These are phyloP conservation scores for Candida rishiriensis DNA, from an alignment of 805 yeast species.

Conservation along the genomic window DNA sequence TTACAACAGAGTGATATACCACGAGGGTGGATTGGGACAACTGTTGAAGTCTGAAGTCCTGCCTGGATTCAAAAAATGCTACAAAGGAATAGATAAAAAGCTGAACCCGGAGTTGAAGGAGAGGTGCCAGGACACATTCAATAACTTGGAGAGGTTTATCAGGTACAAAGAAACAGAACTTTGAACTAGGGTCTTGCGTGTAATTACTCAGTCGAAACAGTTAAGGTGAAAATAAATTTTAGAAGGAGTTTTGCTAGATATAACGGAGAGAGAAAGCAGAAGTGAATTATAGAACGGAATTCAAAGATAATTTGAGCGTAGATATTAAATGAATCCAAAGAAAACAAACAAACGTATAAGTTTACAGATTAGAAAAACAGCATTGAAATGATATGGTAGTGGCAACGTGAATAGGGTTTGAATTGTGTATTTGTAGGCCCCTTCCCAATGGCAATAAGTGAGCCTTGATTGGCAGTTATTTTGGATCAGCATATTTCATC, in stretches of 20 bases:
- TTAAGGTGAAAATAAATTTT: no score
- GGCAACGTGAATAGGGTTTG: no score
- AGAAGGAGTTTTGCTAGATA: no score
- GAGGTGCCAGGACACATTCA: constrained; percentile 61
- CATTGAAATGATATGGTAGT: no score
- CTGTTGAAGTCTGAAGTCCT: constrained; percentile 36
- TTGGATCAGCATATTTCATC: constrained; percentile 50
- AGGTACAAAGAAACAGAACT: constrained; percentile 58
- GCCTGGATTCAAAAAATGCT: constrained; percentile 45
- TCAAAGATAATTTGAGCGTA: background rate
- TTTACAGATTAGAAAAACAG: no score
- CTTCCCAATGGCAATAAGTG: no score
- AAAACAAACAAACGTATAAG: background rate
- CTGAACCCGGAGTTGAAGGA: constrained; percentile 51
- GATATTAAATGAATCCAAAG: background rate
- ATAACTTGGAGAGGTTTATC: constrained; percentile 70
- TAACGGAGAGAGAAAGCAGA: background rate
- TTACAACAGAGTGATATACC: constrained; percentile 69
- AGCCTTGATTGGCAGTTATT: constrained; percentile 1
- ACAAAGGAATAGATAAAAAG: constrained; percentile 66
- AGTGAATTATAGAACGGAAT: background rate
- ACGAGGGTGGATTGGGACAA: constrained; percentile 42
- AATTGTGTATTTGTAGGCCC: no score
- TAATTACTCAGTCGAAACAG: no score
- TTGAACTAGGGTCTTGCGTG: no score